These are phyloP conservation scores for Recurvomyces mirabilis DNA, from an alignment of 495 filamentous ascomycete species.

Conservation along the genomic window DNA sequence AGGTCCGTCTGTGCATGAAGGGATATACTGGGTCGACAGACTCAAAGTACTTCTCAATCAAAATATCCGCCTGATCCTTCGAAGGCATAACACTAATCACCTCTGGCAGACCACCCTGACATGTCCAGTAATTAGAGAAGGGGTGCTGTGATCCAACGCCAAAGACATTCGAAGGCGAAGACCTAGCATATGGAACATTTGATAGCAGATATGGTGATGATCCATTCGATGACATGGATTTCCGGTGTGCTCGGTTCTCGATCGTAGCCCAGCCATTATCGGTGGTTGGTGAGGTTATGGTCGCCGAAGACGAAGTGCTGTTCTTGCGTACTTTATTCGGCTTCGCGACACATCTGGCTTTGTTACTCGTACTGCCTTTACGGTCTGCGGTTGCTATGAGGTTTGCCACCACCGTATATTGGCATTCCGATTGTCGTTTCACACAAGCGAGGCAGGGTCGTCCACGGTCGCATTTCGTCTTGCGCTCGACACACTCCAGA, in stretches of 20 bases:
- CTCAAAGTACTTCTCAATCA: constrained; percentile 59
- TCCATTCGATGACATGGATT: constrained; percentile 25
- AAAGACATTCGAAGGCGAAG: constrained; percentile 55
- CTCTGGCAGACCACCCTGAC: constrained; percentile 56
- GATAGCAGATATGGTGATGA: constrained; percentile 49
- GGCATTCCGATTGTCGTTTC: constrained; percentile 57
- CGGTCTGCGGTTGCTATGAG: constrained; percentile 41
- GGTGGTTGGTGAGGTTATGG: constrained; percentile 7
- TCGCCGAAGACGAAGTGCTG: constrained; percentile 2
- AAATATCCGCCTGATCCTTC: constrained; percentile 59
- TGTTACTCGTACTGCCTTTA: constrained; percentile 26
- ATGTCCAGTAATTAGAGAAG: constrained; percentile 70
- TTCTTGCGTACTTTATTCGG: constrained; percentile 25
- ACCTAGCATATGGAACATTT: constrained; percentile 53
- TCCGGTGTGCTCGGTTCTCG: constrained; percentile 16
- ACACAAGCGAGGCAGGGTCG: constrained; percentile 55
- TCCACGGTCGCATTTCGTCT: constrained; percentile 39
- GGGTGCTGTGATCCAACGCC: constrained; percentile 55
- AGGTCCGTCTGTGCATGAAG: constrained; percentile 54
- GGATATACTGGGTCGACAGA: constrained; percentile 65
- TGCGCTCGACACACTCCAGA: constrained; percentile 58
- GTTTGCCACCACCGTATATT: constrained; percentile 57
- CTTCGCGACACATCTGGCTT: constrained; percentile 46
- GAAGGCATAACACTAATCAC: constrained; percentile 58
- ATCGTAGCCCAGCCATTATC: constrained; percentile 18